These are phyloP conservation scores for Oidiodendron maius DNA, from an alignment of 495 filamentous ascomycete genomes.

Conservation along the genomic window DNA sequence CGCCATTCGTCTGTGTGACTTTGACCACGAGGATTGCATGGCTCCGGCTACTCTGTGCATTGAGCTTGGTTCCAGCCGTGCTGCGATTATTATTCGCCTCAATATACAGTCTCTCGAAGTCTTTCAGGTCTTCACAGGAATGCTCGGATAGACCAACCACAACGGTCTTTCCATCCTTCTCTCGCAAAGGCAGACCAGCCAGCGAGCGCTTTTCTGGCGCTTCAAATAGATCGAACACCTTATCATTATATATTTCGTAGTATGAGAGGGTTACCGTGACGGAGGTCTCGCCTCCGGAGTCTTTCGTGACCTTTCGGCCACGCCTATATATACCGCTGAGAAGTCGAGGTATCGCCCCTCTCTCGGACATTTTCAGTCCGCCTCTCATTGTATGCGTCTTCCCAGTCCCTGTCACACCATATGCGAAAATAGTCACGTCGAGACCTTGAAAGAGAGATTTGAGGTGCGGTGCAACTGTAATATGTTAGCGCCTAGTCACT, in stretches of 20 bases:
- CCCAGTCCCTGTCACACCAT: constrained; percentile 91
- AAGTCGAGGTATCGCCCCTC: constrained; percentile 86
- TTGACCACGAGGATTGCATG: constrained; percentile 93
- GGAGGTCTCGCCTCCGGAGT: constrained; percentile 64
- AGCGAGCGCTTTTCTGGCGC: constrained; percentile 82
- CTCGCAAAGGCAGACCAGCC: constrained; percentile 80
- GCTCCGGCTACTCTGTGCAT: constrained; percentile 87
- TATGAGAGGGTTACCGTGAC: constrained; percentile 83
- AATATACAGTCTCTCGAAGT: constrained; percentile 89
- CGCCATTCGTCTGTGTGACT: constrained; percentile 65
- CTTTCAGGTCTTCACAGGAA: constrained; percentile 77
- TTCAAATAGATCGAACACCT: constrained; percentile 90
- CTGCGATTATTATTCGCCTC: constrained; percentile 90
- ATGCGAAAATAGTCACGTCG: constrained; percentile 92
- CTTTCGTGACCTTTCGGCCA: constrained; percentile 82
- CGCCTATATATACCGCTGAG: constrained; percentile 82
- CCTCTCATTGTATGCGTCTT: constrained; percentile 99
- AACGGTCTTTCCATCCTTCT: constrained; percentile 85
- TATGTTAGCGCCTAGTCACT: no score
- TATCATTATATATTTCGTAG: constrained; percentile 98
- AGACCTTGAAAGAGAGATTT: constrained; percentile 92
- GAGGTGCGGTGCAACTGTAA: constrained; percentile 51
- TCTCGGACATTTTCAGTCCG: constrained; percentile 79
- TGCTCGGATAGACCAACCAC: constrained; percentile 89
- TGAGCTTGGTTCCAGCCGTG: constrained; percentile 91